phyloP scores from a whole-genome alignment of 345 rosid species.

The Camelina sativa region DNA sequence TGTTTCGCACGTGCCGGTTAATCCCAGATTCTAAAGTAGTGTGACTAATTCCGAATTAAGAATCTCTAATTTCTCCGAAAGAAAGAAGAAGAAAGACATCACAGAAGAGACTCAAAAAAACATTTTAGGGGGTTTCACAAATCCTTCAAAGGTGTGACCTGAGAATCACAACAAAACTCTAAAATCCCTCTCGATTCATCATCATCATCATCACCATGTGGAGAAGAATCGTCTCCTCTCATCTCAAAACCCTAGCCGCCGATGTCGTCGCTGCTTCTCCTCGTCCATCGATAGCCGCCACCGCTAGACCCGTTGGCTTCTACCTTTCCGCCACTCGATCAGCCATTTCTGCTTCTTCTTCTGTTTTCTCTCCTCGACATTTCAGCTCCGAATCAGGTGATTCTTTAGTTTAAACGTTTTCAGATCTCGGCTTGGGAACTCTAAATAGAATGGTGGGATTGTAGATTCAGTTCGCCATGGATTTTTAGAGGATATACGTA shows the following conservation, averaged over 20 bases:
- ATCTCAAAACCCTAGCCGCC: slow-evolving; percentile 65
- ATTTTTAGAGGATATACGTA: no score
- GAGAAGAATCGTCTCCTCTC: slow-evolving; percentile 70
- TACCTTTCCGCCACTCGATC: slow-evolving; percentile 40
- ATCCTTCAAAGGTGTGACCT: slow-evolving; percentile 36
- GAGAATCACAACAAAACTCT: slow-evolving; percentile 28
- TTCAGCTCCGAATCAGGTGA: slow-evolving; percentile 64
- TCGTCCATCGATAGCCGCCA: slow-evolving; percentile 51
- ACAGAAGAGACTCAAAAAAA: slow-evolving; percentile 10
- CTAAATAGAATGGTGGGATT: slow-evolving; percentile 12
- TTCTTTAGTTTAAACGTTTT: slow-evolving; percentile 9
- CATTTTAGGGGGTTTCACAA: neutral
- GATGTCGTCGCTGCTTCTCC: slow-evolving; percentile 33
- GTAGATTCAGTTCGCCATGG: neutral
- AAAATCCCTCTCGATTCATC: neutral
- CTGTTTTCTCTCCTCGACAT: slow-evolving; percentile 48
- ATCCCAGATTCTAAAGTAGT: no score
- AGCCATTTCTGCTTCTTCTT: slow-evolving; percentile 47
- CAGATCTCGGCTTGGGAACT: slow-evolving; percentile 29
- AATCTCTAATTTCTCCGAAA: slow-evolving; percentile 2
- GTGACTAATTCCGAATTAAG: no score
- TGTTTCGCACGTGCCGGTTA: no score
- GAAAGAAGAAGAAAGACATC: no score
- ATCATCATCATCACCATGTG: slow-evolving; percentile 86
- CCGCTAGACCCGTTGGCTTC: slow-evolving; percentile 38